A percentile compares a stretch with the other conserved stretches of the same genome.
These are phyloP conservation scores for Dovyalis caffra DNA, from an alignment of 345 rosid species.

Conservation along the genomic window DNA sequence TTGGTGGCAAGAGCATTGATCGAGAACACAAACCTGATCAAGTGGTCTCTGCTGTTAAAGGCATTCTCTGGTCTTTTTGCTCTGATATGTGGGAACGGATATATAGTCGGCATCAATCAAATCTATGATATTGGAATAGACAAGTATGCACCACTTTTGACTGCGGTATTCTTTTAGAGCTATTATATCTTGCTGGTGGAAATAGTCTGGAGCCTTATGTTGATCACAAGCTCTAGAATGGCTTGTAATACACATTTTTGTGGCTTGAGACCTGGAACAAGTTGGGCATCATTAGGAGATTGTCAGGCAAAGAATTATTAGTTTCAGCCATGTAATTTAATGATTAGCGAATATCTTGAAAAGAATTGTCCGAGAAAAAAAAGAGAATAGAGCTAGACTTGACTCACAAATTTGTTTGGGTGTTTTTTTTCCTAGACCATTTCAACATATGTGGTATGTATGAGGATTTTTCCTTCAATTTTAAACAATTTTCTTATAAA, in stretches of 20 bases:
- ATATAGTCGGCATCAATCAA: conserved; percentile 98
- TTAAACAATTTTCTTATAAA: neutral
- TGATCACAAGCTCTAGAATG: no score
- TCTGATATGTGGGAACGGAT: conserved; percentile 92
- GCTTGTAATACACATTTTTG: neutral
- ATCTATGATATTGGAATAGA: conserved; percentile 94
- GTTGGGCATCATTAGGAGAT: neutral
- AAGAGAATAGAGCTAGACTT: neutral
- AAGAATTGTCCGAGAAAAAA: neutral
- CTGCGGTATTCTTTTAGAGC: conserved; percentile 1
- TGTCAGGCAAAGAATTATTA: neutral
- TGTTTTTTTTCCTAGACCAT: neutral
- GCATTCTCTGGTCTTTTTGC: conserved; percentile 86
- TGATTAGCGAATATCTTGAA: neutral
- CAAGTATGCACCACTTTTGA: conserved; percentile 53
- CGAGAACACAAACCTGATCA: conserved; percentile 76
- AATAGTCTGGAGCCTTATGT: conserved; percentile 1
- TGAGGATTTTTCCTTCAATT: neutral
- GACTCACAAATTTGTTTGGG: neutral
- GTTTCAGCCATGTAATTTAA: neutral
- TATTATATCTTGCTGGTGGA: neutral
- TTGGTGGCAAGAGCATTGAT: conserved; percentile 85
- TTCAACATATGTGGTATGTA: neutral
- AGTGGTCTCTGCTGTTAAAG: conserved; percentile 77
- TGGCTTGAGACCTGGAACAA: neutral